These are phyloP conservation scores for Phanerochaete sordida DNA, from an alignment of 768 basidiomycete species.

Conservation along the genomic window DNA sequence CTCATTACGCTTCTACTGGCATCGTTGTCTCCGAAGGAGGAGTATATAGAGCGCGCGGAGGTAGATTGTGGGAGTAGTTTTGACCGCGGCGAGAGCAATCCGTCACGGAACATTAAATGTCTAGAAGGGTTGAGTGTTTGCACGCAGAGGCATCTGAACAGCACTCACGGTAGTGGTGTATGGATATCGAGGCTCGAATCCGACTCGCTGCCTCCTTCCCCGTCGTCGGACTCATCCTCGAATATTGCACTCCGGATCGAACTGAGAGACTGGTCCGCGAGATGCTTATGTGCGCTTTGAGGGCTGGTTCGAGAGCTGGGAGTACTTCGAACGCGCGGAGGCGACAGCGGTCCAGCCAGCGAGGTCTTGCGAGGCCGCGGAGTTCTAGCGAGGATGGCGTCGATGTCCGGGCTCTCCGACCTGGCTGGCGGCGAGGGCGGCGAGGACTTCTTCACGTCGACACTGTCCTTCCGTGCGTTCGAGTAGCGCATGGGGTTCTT, in stretches of 20 bases:
- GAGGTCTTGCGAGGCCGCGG: slow-evolving; percentile 27
- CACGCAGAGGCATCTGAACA: not conserved
- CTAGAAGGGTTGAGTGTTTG: slow-evolving; percentile 16
- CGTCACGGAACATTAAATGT: slow-evolving; percentile 38
- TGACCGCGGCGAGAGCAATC: slow-evolving; percentile 37
- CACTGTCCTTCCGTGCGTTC: not conserved
- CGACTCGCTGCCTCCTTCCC: slow-evolving; percentile 28
- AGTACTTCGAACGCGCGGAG: slow-evolving; percentile 4
- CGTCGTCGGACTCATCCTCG: slow-evolving; percentile 16
- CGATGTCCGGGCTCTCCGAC: slow-evolving; percentile 30
- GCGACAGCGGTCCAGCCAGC: slow-evolving; percentile 18
- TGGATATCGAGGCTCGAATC: slow-evolving; percentile 37
- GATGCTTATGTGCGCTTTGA: slow-evolving; percentile 1
- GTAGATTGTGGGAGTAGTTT: slow-evolving; percentile 31
- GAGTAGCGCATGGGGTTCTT: not conserved
- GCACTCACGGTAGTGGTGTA: slow-evolving; percentile 36
- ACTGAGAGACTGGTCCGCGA: slow-evolving; percentile 6
- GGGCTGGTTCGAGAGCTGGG: slow-evolving; percentile 4
- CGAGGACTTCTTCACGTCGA: not conserved
- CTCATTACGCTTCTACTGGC: slow-evolving; percentile 21
- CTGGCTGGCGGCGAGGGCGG: slow-evolving; percentile 6
- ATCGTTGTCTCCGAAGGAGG: slow-evolving; percentile 3
- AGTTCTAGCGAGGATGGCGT: slow-evolving; percentile 28
- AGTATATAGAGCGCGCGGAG: slow-evolving; percentile 9
- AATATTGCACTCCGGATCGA: slow-evolving; percentile 6